Base-by-base conservation (phyloP, 257 asterid genomes). In the Capsicum baccatum region DNA sequence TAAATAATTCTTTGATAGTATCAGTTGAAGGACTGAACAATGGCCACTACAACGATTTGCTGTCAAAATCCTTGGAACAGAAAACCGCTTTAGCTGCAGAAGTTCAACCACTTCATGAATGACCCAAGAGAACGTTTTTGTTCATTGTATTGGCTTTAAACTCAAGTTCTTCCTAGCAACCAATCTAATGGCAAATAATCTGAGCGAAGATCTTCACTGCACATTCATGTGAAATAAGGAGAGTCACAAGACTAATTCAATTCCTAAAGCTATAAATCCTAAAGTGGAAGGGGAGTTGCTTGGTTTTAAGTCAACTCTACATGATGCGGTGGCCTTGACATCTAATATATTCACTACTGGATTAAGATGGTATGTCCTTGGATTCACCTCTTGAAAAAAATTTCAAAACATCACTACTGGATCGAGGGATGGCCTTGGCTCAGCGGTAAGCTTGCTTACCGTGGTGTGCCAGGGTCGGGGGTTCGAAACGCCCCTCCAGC, bases 111-210 rank as follows among this genome's bases (percentile, higher is more conserved):
- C 17, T 47, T 71, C 2, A 71, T 17, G 79, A 71, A 71, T 71
- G 57, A 5, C 57, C 79, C 79, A 47, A 71, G 56, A 71, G 9
- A 44, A 71, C 37, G 33, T 44, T 71, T 70, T 47, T 47, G 57
- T 44, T 70, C 79, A 69, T 69, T 39, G 42, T 39, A 69, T 69
- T 39, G 17, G 35, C 79, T 70, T 70, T 44, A 70, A 44, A 17
- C 9, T 42, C 2, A 0, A 35, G 17, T 69, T 39, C 44, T 39
- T 39, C 44, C 44, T 3, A 39, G 44, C n/a, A 69, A 16, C 8
- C 55, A 42, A 8, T 69, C 16, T 0, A 14, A 69, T 70, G 79
- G 9, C 1, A 68, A 68, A 7, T 15, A 67, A 67, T 37, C 21
- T 8, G 54, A 69, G 79, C 8, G 8, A 69, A 8, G 33, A 69